Conservation (phyloP, 345 rosid genomes). For the Brassica incana region DNA sequence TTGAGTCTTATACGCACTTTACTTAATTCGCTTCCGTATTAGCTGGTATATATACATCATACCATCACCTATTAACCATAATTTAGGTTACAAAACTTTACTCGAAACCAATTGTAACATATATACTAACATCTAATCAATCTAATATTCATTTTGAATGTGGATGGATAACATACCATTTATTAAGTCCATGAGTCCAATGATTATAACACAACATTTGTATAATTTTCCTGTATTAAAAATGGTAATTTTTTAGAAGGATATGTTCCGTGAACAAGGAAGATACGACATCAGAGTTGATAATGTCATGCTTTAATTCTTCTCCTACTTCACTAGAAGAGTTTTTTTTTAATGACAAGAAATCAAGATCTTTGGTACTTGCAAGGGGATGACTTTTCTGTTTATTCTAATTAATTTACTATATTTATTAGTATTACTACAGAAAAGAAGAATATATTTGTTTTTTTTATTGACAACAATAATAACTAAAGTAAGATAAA, state of each 20-base stretch:
- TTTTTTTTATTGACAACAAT: no score
- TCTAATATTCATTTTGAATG: constrained; percentile 2
- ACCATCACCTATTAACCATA: neutral
- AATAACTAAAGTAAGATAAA: no score
- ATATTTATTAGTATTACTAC: neutral
- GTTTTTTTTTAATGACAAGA: constrained; percentile 22
- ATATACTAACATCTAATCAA: neutral
- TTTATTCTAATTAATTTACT: neutral
- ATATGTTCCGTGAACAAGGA: constrained; percentile 37
- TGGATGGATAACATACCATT: neutral
- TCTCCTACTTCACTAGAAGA: constrained; percentile 40
- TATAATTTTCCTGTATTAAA: constrained; percentile 9
- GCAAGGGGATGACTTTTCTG: constrained; percentile 37
- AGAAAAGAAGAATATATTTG: no score
- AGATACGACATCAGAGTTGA: constrained; percentile 42
- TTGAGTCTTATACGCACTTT: neutral
- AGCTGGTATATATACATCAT: neutral
- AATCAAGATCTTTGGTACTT: constrained; percentile 7
- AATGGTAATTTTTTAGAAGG: constrained; percentile 28
- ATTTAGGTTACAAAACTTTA: neutral
- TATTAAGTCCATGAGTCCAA: constrained; percentile 16
- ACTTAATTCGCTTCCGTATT: constrained; percentile 3
- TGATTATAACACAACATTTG: constrained; percentile 21
- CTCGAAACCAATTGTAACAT: neutral
- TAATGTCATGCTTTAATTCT: constrained; percentile 41